Conservation (phyloP, 179 eudicot species). For the Gypsophila paniculata region DNA sequence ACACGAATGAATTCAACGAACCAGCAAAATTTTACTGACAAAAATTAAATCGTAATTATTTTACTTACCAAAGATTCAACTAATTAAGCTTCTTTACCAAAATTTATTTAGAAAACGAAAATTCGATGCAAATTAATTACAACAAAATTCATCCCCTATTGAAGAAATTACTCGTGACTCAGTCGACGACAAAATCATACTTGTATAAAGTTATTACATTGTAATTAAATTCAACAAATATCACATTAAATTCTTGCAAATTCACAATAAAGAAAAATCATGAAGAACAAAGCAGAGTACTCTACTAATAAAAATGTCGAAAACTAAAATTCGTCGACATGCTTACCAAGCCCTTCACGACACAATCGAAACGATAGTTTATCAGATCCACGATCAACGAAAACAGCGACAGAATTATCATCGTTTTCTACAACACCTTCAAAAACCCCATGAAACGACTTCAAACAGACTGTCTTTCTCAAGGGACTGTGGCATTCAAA, state of each 20-base stretch:
- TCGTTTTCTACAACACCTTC: background rate
- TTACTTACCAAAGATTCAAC: no score
- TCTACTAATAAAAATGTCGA: background rate
- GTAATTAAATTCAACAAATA: no score
- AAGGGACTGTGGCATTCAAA: conserved; percentile 1
- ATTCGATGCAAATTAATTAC: no score
- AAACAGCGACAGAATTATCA: background rate
- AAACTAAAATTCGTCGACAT: background rate
- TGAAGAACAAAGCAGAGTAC: no score
- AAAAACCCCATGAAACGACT: background rate
- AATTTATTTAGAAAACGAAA: no score
- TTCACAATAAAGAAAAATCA: no score
- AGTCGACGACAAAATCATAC: no score
- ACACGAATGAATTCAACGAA: background rate
- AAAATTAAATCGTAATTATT: no score
- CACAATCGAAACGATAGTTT: background rate
- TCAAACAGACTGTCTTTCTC: conserved; percentile 1
- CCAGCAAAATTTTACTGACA: background rate
- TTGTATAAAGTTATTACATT: no score
- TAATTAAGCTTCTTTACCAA: no score
- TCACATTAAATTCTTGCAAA: background rate
- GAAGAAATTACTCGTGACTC: no score
- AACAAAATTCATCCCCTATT: no score
- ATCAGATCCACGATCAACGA: background rate
- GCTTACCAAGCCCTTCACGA: background rate